phyloP scores from a whole-genome alignment of 2,329 filamentous ascomycete species.

The Aspergillus eucalypticola region DNA sequence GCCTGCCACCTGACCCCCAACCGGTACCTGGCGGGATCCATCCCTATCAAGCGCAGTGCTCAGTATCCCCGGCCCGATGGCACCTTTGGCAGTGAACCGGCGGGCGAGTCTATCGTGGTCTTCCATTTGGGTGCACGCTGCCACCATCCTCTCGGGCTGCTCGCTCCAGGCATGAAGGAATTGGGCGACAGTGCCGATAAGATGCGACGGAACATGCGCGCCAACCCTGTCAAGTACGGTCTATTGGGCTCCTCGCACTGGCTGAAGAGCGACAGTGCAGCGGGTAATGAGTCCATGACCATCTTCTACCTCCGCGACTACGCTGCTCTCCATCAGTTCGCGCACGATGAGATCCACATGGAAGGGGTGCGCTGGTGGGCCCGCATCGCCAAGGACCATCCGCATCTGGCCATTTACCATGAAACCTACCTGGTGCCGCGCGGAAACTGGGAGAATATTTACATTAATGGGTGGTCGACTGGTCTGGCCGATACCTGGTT shows the following conservation, averaged over 20 bases:
- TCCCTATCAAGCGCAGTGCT: conserved; percentile 39
- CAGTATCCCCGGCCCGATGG: conserved; percentile 41
- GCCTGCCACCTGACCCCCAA: conserved; percentile 38
- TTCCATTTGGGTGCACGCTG: conserved; percentile 31
- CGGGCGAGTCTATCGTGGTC: conserved; percentile 49
- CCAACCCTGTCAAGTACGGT: conserved; percentile 12
- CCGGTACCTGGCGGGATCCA: conserved; percentile 37
- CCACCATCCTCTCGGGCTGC: conserved; percentile 44
- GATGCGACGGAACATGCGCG: conserved; percentile 30
- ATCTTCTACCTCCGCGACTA: conserved; percentile 46
- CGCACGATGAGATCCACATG: conserved; percentile 43
- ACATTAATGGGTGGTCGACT: conserved; percentile 40
- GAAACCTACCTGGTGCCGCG: conserved; percentile 45
- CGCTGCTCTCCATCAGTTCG: conserved; percentile 48
- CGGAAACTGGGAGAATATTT: conserved; percentile 47
- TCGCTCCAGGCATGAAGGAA: conserved; percentile 40
- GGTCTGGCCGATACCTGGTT: conserved; percentile 30
- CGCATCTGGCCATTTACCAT: conserved; percentile 49
- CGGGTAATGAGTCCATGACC: conserved; percentile 36
- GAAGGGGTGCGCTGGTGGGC: conserved; percentile 50
- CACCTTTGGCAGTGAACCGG: conserved; percentile 42
- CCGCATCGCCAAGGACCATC: conserved; percentile 32
- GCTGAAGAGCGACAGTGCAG: conserved; percentile 33
- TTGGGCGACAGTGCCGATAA: conserved; percentile 31
- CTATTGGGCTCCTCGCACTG: conserved; percentile 27